phyloP scores from a whole-genome alignment of 225 moss, liverwort and hornwort genomes.

The Bryum argenteum region DNA sequence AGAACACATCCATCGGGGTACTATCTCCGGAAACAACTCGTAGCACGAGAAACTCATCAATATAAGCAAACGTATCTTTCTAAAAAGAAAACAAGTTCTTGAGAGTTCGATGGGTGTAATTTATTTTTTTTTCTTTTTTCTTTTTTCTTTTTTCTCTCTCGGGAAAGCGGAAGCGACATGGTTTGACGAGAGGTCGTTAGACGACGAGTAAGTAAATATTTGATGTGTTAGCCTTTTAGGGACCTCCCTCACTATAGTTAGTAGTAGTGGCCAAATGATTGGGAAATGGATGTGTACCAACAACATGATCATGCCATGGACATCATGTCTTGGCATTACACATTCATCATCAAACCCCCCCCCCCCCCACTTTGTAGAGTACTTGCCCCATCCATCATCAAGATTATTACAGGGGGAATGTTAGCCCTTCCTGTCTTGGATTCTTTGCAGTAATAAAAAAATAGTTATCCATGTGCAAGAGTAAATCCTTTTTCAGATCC shows the following conservation, averaged over 20 bases:
- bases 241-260: neutral
- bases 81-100: too few species aligned
- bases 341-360: slow-evolving; percentile 15
- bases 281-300: slow-evolving; percentile 29
- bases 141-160: too few species aligned
- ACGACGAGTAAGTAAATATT: neutral
- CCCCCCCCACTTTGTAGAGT: too few species aligned
- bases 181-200: slow-evolving; percentile 9
- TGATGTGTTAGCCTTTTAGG: neutral
- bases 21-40: too few species aligned
- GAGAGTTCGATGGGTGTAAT: too few species aligned
- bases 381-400: neutral
- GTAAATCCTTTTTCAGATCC: neutral
- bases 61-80: too few species aligned
- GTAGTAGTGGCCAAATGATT: slow-evolving; percentile 45
- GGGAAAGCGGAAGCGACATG: neutral
- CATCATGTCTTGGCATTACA: neutral
- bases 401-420: slow-evolving; percentile 3
- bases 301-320: slow-evolving; percentile 19
- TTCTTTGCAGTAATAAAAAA: neutral
- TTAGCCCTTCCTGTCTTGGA: slow-evolving; percentile 5
- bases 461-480: too few species aligned
- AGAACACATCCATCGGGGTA: too few species aligned
- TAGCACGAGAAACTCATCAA: too few species aligned
- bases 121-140: too few species aligned